These are phyloP conservation scores for Plectranthus barbatus DNA, from an alignment of 257 asterid genomes.

Conservation along the genomic window DNA sequence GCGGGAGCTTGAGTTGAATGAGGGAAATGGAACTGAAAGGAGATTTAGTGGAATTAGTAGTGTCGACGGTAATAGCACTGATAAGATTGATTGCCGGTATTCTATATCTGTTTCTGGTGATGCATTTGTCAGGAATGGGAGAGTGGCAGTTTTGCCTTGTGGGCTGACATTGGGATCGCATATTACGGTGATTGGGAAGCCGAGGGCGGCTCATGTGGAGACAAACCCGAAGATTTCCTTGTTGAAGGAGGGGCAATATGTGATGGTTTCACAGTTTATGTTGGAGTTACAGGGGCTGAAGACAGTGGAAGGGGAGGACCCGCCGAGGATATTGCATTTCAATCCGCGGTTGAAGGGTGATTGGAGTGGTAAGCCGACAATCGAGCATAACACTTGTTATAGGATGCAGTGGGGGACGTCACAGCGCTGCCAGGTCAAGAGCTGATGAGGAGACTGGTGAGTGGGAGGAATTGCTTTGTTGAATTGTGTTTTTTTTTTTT, in stretches of 20 bases:
- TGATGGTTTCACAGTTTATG: conserved; percentile 76
- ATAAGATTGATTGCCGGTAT: conserved; percentile 35
- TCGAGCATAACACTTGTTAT: conserved; percentile 77
- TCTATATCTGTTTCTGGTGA: conserved; percentile 44
- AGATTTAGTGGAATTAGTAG: not conserved
- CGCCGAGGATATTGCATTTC: conserved; percentile 76
- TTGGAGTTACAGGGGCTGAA: conserved; percentile 80
- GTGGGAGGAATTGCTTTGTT: conserved; percentile 4
- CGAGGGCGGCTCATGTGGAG: conserved; percentile 52
- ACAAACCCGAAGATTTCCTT: conserved; percentile 48
- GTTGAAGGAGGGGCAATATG: conserved; percentile 38
- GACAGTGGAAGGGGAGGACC: conserved; percentile 82
- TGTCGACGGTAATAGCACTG: not conserved
- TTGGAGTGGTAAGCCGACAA: conserved; percentile 79
- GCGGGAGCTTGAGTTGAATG: conserved; percentile 43
- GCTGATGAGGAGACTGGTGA: conserved; percentile 80
- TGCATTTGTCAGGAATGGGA: conserved; percentile 32
- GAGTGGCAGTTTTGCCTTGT: conserved; percentile 58
- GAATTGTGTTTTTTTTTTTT: conserved; percentile 2
- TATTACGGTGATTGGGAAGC: conserved; percentile 65
- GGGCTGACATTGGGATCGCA: conserved; percentile 79
- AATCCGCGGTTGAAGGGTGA: conserved; percentile 84
- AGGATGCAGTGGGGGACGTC: conserved; percentile 90
- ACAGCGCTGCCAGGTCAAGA: conserved; percentile 56
- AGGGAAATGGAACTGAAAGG: not conserved